Conservation (phyloP, 352 stramenopile species). For the Peronospora tabacina region DNA sequence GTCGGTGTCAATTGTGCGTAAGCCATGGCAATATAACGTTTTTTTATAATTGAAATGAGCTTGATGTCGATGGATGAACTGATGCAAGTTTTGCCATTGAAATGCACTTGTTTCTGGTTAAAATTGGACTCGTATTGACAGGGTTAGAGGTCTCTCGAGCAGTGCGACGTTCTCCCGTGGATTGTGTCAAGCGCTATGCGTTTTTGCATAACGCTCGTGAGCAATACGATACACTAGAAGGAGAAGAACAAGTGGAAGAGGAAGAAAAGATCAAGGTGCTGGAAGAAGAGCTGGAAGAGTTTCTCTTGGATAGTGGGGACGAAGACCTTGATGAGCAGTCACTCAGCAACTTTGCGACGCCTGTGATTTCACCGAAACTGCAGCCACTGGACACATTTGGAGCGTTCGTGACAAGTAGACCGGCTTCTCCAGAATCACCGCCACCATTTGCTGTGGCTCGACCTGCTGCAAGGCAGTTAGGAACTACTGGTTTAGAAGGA, state of each 20-base stretch:
- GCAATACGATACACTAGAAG: conserved; percentile 22
- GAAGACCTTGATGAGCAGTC: conserved; percentile 42
- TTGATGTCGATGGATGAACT: background rate
- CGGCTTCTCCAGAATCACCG: conserved; percentile 46
- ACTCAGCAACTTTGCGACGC: conserved; percentile 55
- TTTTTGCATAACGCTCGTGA: conserved; percentile 47
- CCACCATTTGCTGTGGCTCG: conserved; percentile 57
- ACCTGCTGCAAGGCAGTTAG: conserved; percentile 9
- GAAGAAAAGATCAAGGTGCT: conserved; percentile 6
- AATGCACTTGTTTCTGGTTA: conserved; percentile 13
- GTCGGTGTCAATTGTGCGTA: conserved; percentile 80
- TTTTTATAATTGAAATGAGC: background rate
- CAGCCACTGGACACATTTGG: conserved; percentile 46
- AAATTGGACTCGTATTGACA: conserved; percentile 18
- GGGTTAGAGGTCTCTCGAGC: conserved; percentile 61
- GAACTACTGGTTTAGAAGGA: conserved; percentile 11
- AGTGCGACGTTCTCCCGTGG: conserved; percentile 52
- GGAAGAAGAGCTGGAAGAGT: conserved; percentile 19
- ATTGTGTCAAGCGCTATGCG: conserved; percentile 79
- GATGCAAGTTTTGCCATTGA: background rate
- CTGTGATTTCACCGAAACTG: conserved; percentile 49
- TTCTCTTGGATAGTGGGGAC: conserved; percentile 25
- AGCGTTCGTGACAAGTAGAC: conserved; percentile 33
- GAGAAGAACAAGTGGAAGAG: conserved; percentile 13
- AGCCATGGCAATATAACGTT: background rate